phyloP scores from a whole-genome alignment of 495 filamentous ascomycete species.

The Sphaerosporella brunnea region DNA sequence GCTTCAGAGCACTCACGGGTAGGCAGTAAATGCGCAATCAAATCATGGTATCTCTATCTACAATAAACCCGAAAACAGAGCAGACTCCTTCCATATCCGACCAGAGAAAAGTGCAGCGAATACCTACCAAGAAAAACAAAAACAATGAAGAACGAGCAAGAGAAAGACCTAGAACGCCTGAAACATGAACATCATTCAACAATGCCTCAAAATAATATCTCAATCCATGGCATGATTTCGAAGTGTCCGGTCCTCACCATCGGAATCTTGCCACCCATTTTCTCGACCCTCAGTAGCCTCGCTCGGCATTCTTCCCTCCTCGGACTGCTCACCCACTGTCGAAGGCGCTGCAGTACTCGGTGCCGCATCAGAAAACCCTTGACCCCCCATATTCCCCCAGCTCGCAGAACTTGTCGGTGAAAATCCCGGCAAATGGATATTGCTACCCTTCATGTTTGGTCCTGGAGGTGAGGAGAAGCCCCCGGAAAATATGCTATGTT shows the following conservation, averaged over 20 bases:
- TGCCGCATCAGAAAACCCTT: no score
- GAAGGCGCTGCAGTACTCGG: not conserved
- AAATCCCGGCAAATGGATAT: not conserved
- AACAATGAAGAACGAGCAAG: no score
- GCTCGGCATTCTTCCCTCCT: no score
- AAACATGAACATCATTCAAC: no score
- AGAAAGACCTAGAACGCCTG: no score
- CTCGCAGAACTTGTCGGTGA: not conserved
- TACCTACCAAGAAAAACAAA: no score
- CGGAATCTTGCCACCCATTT: not conserved
- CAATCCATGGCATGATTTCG: not conserved
- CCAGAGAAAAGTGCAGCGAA: no score
- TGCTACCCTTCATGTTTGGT: not conserved
- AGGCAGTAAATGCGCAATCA: no score
- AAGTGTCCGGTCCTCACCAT: not conserved
- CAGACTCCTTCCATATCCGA: no score
- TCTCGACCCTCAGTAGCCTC: not conserved
- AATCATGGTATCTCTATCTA: no score
- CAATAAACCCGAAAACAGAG: no score
- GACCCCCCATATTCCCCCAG: not conserved
- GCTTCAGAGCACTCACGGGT: no score
- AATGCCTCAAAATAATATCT: not conserved
- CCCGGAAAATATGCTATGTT: conserved; percentile 24
- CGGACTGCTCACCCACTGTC: not conserved
- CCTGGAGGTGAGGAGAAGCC: conserved; percentile 15